A percentile compares a stretch with the other conserved stretches of the same genome.
phyloP scores from a whole-genome alignment of 441 rosid species.

The Cnidoscolus chayamansa region DNA sequence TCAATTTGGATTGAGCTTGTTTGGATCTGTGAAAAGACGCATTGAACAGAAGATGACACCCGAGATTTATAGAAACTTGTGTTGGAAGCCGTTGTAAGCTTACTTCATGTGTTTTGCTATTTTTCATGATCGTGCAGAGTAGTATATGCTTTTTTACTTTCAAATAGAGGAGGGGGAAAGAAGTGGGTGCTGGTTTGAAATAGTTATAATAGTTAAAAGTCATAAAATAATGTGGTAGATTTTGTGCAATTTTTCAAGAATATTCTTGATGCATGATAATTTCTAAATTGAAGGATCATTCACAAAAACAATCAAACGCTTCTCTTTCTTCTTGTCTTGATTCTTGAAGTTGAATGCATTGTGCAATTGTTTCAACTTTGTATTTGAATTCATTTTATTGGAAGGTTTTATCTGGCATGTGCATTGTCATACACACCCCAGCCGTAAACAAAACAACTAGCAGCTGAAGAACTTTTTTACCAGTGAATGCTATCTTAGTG shows the following conservation, averaged over 20 bases:
- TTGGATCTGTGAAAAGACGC: neutral
- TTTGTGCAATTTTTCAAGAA: neutral
- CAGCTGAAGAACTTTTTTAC: neutral
- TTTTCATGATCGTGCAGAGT: neutral
- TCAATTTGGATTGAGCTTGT: neutral
- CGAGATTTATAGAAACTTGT: neutral
- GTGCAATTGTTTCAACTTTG: neutral
- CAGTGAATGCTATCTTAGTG: neutral
- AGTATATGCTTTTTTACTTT: neutral
- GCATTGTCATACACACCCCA: neutral
- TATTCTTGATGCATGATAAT: neutral
- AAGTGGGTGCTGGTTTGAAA: too few species aligned
- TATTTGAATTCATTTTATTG: neutral
- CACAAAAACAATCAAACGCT: neutral
- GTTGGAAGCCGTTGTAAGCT: neutral
- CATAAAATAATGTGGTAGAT: neutral
- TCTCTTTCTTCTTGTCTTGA: neutral
- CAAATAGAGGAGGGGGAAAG: too few species aligned
- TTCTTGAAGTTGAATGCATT: neutral
- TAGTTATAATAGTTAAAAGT: neutral
- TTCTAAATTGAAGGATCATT: neutral
- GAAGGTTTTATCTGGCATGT: neutral
- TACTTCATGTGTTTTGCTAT: neutral
- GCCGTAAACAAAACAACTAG: neutral
- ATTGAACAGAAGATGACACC: neutral